Base-by-base conservation (phyloP, 2,329 filamentous ascomycete genomes). In the Colletotrichum melonis region DNA sequence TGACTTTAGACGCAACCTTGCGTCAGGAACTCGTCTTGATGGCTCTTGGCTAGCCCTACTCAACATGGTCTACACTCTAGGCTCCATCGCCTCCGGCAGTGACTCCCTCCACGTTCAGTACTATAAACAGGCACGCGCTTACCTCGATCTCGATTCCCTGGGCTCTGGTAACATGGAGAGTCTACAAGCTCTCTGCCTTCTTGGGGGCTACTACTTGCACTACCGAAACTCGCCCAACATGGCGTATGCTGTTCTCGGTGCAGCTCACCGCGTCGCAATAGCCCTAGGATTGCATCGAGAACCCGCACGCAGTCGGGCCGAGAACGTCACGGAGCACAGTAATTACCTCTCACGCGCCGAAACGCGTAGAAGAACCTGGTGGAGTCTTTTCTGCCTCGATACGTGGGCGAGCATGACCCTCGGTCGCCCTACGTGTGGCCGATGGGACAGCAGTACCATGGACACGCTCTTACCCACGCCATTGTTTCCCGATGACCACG, bases 61-160 rank as follows among this genome's bases (percentile, higher is more conserved):
- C 8, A 91, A 92, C 76, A 91, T 91, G 80, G 89, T 92, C 14
- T 88, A 92, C 75, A 89, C 89, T 0, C 83, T 92, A 67, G 90
- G 90, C 2, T 90, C 88, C 64, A 86, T 92, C 57, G 89, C 89
- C 6, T 88, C 88, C 3, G 87, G 85, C 1, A 88, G 87, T 26
- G 89, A 91, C 75, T 84, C 86, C 54, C 84, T 84, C 5, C 90
- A 92, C 76, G 85, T 89, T 59, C 83, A 85, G 38, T 92, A 89
- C 78, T 92, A 90, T 77, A 83, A 83, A 32, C 85, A 87, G 32
- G 88, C 89, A 14, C 87, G 87, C 72, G 84, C 85, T 7, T 86
- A 90, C 73, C 77, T 92, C 22, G 85, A 82, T 19, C 79, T 92
- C 6, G 89, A 90, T 68, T 88, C 85, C 1, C 85, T 92, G 64